Percentiles rank a stretch among this genome's conserved stretches.
phyloP scores from a whole-genome alignment of 2,329 filamentous ascomycete genomes.

The Colletotrichum sp. region DNA sequence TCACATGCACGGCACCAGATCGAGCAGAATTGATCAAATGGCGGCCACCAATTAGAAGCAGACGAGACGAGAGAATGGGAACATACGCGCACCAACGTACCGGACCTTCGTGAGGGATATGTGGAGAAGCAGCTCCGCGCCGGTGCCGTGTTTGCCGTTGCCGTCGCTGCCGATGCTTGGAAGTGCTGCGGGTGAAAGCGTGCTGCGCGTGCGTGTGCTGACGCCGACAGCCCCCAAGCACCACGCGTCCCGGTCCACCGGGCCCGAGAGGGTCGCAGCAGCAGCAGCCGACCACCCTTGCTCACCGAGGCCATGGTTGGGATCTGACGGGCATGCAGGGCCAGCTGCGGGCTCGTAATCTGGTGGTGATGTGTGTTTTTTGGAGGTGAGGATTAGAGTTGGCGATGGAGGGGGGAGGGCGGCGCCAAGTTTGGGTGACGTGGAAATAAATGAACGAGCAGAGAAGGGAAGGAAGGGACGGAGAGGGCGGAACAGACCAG shows the following conservation, averaged over 20 bases:
- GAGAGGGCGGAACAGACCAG: neutral
- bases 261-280: slow-evolving; percentile 8
- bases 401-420: neutral
- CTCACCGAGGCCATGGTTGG: slow-evolving; percentile 10
- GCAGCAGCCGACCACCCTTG: slow-evolving; percentile 16
- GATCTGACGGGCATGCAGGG: slow-evolving; percentile 16
- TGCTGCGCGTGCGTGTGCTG: neutral
- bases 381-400: neutral
- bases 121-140: slow-evolving; percentile 12
- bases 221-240: slow-evolving; percentile 7
- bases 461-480: neutral
- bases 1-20: neutral
- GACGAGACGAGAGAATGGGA: neutral
- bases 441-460: neutral
- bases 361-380: neutral
- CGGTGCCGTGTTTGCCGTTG: neutral
- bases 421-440: neutral
- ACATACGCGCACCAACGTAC: slow-evolving; percentile 14
- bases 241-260: slow-evolving; percentile 17
- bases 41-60: neutral
- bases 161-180: neutral
- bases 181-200: neutral
- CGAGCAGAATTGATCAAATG: neutral
- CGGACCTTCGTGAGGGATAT: slow-evolving; percentile 10
- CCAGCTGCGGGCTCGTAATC: slow-evolving; percentile 13